Base-by-base conservation (phyloP, 1,139 yeast genomes). In the Candida mesenterica region DNA sequence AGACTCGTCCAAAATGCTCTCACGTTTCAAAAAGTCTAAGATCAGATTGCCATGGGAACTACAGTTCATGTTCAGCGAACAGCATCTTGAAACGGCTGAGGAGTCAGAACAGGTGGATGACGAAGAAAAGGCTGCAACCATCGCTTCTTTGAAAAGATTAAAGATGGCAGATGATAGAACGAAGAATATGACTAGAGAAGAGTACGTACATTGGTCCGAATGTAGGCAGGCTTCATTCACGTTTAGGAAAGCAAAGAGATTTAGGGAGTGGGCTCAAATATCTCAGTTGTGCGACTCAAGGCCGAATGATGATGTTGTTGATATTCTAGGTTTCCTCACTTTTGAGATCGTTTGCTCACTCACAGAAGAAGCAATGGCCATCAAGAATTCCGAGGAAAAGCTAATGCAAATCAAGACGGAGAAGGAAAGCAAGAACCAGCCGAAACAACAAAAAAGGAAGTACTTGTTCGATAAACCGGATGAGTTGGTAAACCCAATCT, bases 181-280 rank as follows among this genome's bases (percentile, higher is more conserved):
- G 0, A 77, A 72, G 47, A 77, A 84, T 46, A 94, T 92, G 99
- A 92, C 98, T 0, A 81, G 82, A 50, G 97, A 92, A 53, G 98
- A 92, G 57, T 92, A 92, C 51, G 98, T 90, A 13, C 98, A 94
- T 58, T 92, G 97, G 97, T 85, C 96, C 10, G 99, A 92, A 56
- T 92, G 98, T 62, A 77, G 99, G 46, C 98, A 92, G 58, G 98
- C 98, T 1, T 82, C 95, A 38, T 94, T 92, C 56, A 94, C 98
- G 0, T 92, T 89, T 53, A 73, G 97, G 50, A 92, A 94, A 58
- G 87, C 86, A 13, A 88, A 90, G 57, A 69, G 97, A 52, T 92
- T 92, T 55, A 75, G 95, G 53, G 99, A 92, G 55, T 92, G 98
- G 98, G 94, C 96, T 5, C 95, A 94, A 14, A 78, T 92, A 33